Evolutionary conservation across 2,329 filamentous ascomycete species (phyloP), one percentile per base, ranked within the genome.

Genomic region (Elsinoe ampelina): DNA sequence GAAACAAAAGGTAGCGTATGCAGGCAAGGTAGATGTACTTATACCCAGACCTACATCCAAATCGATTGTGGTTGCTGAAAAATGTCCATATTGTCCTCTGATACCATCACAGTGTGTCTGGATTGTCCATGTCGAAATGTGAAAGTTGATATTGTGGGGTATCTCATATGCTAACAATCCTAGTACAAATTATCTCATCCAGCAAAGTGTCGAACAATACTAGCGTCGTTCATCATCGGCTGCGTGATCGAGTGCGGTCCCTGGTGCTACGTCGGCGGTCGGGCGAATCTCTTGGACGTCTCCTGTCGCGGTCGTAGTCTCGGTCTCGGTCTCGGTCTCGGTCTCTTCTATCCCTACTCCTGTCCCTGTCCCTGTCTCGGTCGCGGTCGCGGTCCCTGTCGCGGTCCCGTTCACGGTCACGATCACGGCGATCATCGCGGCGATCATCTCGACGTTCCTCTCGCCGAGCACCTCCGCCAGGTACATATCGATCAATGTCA

Each of bases 281-380:
- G 11, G 20, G 38, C 13, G 54, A 56, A 17, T 56, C 54, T 48
- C 54, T 54, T n/a, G 56, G 54, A 13, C 63, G 58, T 52, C 63
- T 58, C 6, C 62, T 60, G 17, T 71, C 72, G 13, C 73, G 69
- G 17, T 76, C 73, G 2, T 73, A 67, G 13, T 73, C 72, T 6
- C 73, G 65, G 13, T 73, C 73, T 57, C 71, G 63, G 17, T 71
- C 70, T 68, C 73, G 65, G 13, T 73, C 73, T 57, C 71, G 63
- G 17, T 71, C 70, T 68, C n/a, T n/a, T n/a, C n/a, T n/a, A n/a
- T n/a, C n/a, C n/a, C n/a, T n/a, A n/a, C 6, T 72, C 69, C 43
- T 70, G 39, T 13, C 59, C 60, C 38, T 58, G 26, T 19, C 59
- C 54, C 41, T 57, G 12, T 62, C 62, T 15, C 63, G 62, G 26